These are phyloP conservation scores for Tulasnella sp. DNA, from an alignment of 768 basidiomycete species.

Conservation along the genomic window DNA sequence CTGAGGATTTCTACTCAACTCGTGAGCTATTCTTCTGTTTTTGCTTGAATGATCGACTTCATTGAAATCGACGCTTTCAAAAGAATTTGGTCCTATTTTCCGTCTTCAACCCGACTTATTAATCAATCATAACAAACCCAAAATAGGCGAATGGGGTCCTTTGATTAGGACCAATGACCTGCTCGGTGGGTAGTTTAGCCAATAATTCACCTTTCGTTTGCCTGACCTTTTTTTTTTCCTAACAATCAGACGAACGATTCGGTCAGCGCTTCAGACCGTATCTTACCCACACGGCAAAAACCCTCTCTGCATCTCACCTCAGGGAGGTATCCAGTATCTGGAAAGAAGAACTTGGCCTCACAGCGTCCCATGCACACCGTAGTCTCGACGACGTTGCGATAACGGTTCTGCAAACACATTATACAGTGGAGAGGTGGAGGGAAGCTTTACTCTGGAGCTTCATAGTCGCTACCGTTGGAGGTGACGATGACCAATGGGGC, in stretches of 20 bases:
- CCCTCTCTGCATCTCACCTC: constrained; percentile 31
- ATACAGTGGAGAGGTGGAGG: constrained; percentile 25
- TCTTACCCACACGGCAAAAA: constrained; percentile 34
- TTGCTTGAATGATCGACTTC: constrained; percentile 15
- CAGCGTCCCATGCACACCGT: constrained; percentile 25
- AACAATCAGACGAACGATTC: constrained; percentile 33
- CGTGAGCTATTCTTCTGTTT: background rate
- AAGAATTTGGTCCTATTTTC: constrained; percentile 35
- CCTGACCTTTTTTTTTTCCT: background rate
- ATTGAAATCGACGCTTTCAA: background rate
- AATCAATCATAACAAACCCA: constrained; percentile 25
- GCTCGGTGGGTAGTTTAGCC: constrained; percentile 27
- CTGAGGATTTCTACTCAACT: constrained; percentile 8
- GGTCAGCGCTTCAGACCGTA: constrained; percentile 35
- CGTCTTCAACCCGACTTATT: constrained; percentile 34
- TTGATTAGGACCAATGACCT: constrained; percentile 31
- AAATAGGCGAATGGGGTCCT: constrained; percentile 33
- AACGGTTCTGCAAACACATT: constrained; percentile 26
- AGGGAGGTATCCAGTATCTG: constrained; percentile 32
- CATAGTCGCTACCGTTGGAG: constrained; percentile 32
- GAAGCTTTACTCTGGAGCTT: constrained; percentile 31
- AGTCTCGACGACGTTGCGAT: background rate
- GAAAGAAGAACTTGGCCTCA: constrained; percentile 25
- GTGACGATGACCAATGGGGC: constrained; percentile 25
- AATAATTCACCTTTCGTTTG: background rate